phyloP scores from a whole-genome alignment of 768 basidiomycete genomes.

The Boletus rubroflammeus region DNA sequence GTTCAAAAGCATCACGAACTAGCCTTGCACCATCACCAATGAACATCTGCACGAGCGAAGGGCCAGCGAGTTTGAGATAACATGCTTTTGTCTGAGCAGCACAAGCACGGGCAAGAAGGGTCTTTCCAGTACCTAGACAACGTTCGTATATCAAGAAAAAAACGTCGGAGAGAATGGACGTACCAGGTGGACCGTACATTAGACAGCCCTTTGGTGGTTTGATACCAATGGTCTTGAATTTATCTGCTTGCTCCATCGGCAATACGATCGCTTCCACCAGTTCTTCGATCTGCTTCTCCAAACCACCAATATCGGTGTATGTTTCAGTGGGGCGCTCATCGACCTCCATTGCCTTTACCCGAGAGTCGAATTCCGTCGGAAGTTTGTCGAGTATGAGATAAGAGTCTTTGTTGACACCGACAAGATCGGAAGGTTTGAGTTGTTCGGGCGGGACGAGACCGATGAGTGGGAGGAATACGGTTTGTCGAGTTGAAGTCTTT shows the following conservation, averaged over 20 bases:
- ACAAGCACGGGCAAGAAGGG: conserved; percentile 94
- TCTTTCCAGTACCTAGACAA: conserved; percentile 85
- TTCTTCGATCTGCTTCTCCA: conserved; percentile 99
- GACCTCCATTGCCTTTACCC: conserved; percentile 99
- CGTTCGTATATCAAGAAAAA: neutral
- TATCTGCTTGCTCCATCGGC: conserved; percentile 98
- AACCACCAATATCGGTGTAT: conserved; percentile 94
- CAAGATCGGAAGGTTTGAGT: conserved; percentile 88
- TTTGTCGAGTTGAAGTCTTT: conserved; percentile 98
- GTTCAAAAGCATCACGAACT: conserved; percentile 95
- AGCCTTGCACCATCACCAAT: conserved; percentile 99
- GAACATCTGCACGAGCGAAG: conserved; percentile 99
- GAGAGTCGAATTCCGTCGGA: conserved; percentile 95
- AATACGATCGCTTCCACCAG: conserved; percentile 96
- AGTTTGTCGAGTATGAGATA: conserved; percentile 95
- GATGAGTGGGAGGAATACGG: conserved; percentile 96
- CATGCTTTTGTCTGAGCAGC: conserved; percentile 98
- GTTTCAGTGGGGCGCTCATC: conserved; percentile 97
- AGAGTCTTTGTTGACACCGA: conserved; percentile 99
- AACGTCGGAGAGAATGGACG: conserved; percentile 1
- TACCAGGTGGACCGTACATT: conserved; percentile 98
- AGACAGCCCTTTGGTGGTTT: conserved; percentile 95
- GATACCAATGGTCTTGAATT: conserved; percentile 98
- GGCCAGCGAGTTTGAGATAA: conserved; percentile 96
- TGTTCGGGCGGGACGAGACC: conserved; percentile 93